These are phyloP conservation scores for Marchantia polymorpha DNA, from an alignment of 225 moss, liverwort and hornwort genomes.

Conservation along the genomic window DNA sequence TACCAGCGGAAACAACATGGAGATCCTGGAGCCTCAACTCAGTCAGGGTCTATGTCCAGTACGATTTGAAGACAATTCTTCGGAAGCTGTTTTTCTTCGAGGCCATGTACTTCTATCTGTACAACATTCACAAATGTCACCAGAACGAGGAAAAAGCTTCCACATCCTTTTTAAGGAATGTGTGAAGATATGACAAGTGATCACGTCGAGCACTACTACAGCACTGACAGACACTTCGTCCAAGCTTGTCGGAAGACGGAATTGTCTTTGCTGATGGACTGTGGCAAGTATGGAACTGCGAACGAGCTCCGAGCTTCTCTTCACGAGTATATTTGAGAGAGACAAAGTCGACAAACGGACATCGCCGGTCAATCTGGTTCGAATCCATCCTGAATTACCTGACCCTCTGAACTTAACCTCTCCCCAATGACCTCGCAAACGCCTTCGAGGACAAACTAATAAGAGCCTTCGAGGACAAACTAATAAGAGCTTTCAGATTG, in stretches of 20 bases:
- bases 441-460: slow-evolving; percentile 4
- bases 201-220: background rate
- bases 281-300: background rate
- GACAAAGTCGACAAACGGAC: slow-evolving; percentile 16
- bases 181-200: background rate
- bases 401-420: slow-evolving; percentile 29
- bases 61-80: background rate
- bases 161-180: background rate
- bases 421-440: background rate
- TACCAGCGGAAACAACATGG: background rate
- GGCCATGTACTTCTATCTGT: background rate
- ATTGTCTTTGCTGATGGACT: background rate
- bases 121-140: background rate
- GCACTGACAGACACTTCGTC: background rate
- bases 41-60: background rate
- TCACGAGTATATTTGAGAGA: background rate
- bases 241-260: background rate
- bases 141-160: background rate
- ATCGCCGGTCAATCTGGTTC: slow-evolving; percentile 24
- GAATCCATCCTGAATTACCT: slow-evolving; percentile 31
- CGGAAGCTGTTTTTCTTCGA: background rate
- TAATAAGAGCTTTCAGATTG: background rate
- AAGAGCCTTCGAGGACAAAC: background rate
- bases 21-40: background rate
- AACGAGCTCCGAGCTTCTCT: background rate